Evolutionary conservation across 2,329 filamentous ascomycete genomes (phyloP), one percentile per base, ranked within the genome.

Genomic region (Penicillium sumatraense): DNA sequence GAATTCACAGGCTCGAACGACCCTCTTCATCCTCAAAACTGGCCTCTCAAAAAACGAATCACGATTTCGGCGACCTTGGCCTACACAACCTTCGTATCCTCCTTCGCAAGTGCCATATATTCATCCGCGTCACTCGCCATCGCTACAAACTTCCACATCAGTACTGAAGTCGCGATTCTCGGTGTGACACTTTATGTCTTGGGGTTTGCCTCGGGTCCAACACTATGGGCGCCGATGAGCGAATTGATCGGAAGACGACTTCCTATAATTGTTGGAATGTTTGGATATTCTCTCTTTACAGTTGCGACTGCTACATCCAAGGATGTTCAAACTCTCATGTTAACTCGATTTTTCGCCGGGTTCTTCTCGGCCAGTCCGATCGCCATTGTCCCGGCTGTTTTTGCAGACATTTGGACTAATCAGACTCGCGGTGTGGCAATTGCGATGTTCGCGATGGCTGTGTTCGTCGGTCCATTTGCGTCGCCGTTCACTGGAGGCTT

Each of bases 101-200:
- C 82, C 0, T 84, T 85, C 56, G 77, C 78, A 0, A 75, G 72
- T 8, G 87, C 85, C 70, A 86, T 91, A 64, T 91, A 90, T 76
- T 89, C 88, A 1, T 77, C 86, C 14, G 86, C 87, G 4, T 88
- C 87, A 0, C 57, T 57, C 3, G 63, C 76, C 6, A 79, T 91
- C 7, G 81, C 83, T 11, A 42, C 55, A 3, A 68, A 82, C 9
- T 83, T 82, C 58, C 57, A 77, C 11, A 75, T 82, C 14, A 73
- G 75, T n/a, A 65, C 56, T 0, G 74, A 81, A 56, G 74, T 80
- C 2, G 67, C 74, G 1, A 75, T 73, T 0, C 70, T 83, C 7
- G 81, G 80, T 2, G 76, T 81, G 0, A 78, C 78, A 0, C 63
- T 83, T 3, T 79, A 81, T 40, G 72, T 83, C 0, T 73, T 81